Evolutionary conservation across 1,284 basidiomycete genomes (phyloP).

Genomic region (Ganoderma sinense): DNA sequence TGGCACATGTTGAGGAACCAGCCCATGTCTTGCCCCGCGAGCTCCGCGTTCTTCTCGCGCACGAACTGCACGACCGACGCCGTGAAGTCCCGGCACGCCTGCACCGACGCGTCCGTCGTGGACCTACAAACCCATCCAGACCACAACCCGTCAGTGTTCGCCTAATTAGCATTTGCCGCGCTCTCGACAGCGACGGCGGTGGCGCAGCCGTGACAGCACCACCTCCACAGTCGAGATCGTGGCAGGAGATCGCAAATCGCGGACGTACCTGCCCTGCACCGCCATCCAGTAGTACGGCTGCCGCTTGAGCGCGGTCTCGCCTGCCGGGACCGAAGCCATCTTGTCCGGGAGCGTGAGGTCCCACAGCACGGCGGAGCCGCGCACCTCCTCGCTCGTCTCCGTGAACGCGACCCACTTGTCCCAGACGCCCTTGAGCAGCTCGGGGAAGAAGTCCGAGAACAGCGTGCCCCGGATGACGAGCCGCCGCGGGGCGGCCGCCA

Average conservation of each 20-base stretch:
- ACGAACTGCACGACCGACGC: constrained; percentile 25
- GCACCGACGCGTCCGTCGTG: constrained; percentile 26
- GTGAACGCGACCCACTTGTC: constrained; percentile 34
- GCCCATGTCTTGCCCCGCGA: constrained; percentile 29
- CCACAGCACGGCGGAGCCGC: constrained; percentile 31
- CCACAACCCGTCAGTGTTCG: not conserved
- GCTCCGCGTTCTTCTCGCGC: constrained; percentile 31
- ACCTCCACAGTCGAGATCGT: not conserved
- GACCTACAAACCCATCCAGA: constrained; percentile 11
- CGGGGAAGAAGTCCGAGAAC: constrained; percentile 30
- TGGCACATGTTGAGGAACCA: constrained; percentile 31
- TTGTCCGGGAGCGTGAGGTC: constrained; percentile 31
- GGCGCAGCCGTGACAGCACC: not conserved
- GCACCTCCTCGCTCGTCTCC: constrained; percentile 32
- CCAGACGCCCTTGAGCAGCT: constrained; percentile 31
- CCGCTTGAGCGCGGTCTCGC: constrained; percentile 31
- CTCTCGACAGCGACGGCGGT: not conserved
- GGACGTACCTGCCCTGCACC: constrained; percentile 29
- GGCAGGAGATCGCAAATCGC: constrained; percentile 1
- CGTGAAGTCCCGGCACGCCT: constrained; percentile 17
- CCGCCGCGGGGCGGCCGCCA: constrained; percentile 27
- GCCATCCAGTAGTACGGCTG: constrained; percentile 35
- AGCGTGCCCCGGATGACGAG: constrained; percentile 34
- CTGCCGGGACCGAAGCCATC: constrained; percentile 22
- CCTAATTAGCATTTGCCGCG: not conserved